Conservation (phyloP, 78 protist species). For the Speleostelium caveatum region DNA sequence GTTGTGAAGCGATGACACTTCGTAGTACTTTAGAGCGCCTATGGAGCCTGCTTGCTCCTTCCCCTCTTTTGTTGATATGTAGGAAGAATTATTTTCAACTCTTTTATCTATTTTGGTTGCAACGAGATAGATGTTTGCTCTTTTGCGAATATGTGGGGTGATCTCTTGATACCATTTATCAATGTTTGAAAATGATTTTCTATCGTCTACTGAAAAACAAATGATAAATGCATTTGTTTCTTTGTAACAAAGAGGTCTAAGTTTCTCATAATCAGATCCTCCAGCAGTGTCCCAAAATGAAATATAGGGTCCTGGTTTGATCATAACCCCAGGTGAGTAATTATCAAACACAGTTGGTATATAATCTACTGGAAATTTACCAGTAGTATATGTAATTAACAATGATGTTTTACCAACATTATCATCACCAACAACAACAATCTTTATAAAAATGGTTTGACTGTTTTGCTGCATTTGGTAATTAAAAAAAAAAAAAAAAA, state of each 20-base stretch:
- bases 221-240: slow-evolving; percentile 82
- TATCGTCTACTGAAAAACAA: too few relatives aligned
- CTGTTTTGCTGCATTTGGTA: background rate
- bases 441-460: slow-evolving; percentile 44
- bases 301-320: slow-evolving; percentile 53
- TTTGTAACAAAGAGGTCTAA: slow-evolving; percentile 82
- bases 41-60: too few relatives aligned
- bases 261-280: slow-evolving; percentile 65
- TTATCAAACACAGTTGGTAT: slow-evolving; percentile 83
- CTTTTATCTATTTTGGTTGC: too few relatives aligned
- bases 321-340: slow-evolving; percentile 80
- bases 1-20: too few relatives aligned
- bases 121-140: background rate
- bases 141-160: background rate
- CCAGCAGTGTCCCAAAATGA: slow-evolving; percentile 87
- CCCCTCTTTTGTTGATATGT: too few relatives aligned
- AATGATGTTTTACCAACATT: slow-evolving; percentile 79
- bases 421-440: slow-evolving; percentile 82
- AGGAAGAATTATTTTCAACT: too few relatives aligned
- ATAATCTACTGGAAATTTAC: slow-evolving; percentile 73
- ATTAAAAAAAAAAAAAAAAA: background rate
- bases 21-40: too few relatives aligned
- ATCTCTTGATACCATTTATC: too few relatives aligned
- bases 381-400: slow-evolving; percentile 70
- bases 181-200: too few relatives aligned